These are phyloP conservation scores for Saccharum officinarum DNA, from an alignment of 176 grass and related monocot species.

Conservation along the genomic window DNA sequence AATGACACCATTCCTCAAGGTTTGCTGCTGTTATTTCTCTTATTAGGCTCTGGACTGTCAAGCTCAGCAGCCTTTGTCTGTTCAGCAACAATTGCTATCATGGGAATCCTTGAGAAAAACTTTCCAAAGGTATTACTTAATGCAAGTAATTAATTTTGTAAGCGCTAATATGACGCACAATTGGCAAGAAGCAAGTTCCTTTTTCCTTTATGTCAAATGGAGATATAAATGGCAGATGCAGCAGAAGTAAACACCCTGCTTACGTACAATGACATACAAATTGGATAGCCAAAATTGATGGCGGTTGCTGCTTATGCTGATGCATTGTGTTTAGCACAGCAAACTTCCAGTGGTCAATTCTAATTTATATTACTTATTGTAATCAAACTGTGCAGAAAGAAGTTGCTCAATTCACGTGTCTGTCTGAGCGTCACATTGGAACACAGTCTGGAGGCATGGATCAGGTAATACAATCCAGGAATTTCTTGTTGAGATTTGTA, in stretches of 20 bases:
- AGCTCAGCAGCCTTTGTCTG: slow-evolving; percentile 99
- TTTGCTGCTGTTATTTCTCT: background rate
- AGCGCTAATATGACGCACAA: background rate
- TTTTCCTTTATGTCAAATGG: background rate
- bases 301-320: background rate
- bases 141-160: background rate
- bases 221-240: background rate
- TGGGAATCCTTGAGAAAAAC: slow-evolving; percentile 77
- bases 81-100: slow-evolving; percentile 91
- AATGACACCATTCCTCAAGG: background rate
- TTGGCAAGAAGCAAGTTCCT: background rate
- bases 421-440: slow-evolving; percentile 88
- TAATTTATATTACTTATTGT: slow-evolving; percentile 2
- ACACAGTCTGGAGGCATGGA: slow-evolving; percentile 98
- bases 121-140: slow-evolving; percentile 73
- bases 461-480: slow-evolving; percentile 50
- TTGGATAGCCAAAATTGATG: slow-evolving; percentile 6
- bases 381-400: slow-evolving; percentile 81
- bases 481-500: background rate
- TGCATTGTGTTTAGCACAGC: background rate
- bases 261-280: background rate
- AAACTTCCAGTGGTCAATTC: background rate
- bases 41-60: slow-evolving; percentile 85
- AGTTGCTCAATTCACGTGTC: slow-evolving; percentile 91
- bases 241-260: background rate